Conservation (phyloP, 495 filamentous ascomycete genomes). For the Lentithecium fluviatile region DNA sequence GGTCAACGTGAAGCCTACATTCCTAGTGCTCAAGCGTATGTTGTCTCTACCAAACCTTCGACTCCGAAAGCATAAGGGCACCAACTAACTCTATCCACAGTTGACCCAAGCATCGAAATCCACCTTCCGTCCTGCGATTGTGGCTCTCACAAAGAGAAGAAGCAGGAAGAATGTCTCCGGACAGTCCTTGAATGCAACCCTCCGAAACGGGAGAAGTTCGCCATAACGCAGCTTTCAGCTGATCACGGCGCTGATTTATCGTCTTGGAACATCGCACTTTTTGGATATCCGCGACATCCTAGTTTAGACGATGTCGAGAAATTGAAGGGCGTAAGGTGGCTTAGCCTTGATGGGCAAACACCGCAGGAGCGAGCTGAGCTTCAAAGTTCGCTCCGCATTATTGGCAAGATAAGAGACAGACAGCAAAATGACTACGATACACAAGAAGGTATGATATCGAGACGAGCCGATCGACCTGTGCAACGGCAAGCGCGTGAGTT, state of each 20-base stretch:
- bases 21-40: neutral
- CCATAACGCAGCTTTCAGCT: neutral
- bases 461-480: neutral
- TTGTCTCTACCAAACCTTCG: neutral
- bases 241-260: neutral
- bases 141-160: neutral
- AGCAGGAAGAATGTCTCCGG: neutral
- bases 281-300: neutral
- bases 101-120: neutral
- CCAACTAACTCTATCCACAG: neutral
- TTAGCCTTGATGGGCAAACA: neutral
- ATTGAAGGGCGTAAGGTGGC: neutral
- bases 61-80: neutral
- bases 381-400: neutral
- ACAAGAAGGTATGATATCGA: neutral
- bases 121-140: neutral
- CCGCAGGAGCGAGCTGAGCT: neutral
- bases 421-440: too few relatives aligned
- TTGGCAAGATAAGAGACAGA: neutral
- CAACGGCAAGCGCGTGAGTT: too few relatives aligned
- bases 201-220: neutral
- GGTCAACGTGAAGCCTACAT: neutral
- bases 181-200: conserved; percentile 1
- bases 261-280: neutral
- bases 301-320: neutral